Conservation (phyloP, 2,329 filamentous ascomycete species). For the Xylariomycetidae sp. region DNA sequence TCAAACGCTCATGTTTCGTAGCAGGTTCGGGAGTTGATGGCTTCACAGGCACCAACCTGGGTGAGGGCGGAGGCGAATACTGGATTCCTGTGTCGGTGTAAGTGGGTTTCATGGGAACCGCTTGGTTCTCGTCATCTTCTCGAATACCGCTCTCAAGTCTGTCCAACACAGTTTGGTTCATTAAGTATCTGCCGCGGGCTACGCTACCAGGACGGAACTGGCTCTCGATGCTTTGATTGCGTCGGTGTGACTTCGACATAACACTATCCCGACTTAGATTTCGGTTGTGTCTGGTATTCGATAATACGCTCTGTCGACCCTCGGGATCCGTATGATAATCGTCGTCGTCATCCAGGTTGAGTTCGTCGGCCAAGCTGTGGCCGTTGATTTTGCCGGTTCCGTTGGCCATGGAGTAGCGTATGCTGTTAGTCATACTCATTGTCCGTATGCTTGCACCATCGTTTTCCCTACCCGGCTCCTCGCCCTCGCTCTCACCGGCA, state of each 20-base stretch:
- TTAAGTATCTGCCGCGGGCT: slow-evolving; percentile 45
- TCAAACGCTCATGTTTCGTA: slow-evolving; percentile 32
- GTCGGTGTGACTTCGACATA: slow-evolving; percentile 41
- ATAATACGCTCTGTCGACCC: slow-evolving; percentile 59
- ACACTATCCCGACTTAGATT: slow-evolving; percentile 56
- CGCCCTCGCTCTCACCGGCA: slow-evolving; percentile 52
- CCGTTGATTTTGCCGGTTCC: slow-evolving; percentile 56
- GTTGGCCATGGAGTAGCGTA: slow-evolving; percentile 66
- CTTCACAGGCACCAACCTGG: slow-evolving; percentile 41
- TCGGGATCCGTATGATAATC: slow-evolving; percentile 67
- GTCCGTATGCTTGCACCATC: slow-evolving; percentile 71
- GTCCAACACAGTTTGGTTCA: slow-evolving; percentile 53
- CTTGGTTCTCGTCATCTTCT: slow-evolving; percentile 43
- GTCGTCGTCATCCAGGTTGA: slow-evolving; percentile 81
- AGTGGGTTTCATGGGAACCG: slow-evolving; percentile 33
- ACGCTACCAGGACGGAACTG: slow-evolving; percentile 51
- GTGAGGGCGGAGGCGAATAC: slow-evolving; percentile 78
- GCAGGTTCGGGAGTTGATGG: slow-evolving; percentile 39
- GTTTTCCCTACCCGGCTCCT: slow-evolving; percentile 59
- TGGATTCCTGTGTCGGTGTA: slow-evolving; percentile 79
- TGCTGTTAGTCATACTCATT: slow-evolving; percentile 67
- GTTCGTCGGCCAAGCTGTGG: slow-evolving; percentile 82
- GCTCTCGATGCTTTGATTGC: slow-evolving; percentile 57
- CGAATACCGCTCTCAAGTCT: slow-evolving; percentile 48
- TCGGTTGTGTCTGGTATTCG: slow-evolving; percentile 45